Evolutionary conservation across 2,329 filamentous ascomycete genomes (phyloP), one percentile per base, ranked within the genome.

Genomic region (Didymella exigua): DNA sequence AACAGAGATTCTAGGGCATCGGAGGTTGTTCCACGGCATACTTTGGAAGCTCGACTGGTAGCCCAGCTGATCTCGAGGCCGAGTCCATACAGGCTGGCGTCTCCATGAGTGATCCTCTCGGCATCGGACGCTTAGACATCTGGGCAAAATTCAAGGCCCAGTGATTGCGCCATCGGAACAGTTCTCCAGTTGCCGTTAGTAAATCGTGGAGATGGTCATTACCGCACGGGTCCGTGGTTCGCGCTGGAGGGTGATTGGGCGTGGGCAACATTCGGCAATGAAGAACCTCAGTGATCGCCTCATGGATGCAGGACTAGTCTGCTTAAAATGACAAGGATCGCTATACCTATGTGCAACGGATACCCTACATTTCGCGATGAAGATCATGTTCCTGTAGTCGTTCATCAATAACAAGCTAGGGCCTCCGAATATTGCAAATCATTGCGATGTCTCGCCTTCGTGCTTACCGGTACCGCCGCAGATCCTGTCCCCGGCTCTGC

Each of bases 301-400:
- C 27, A 44, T 33, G 42, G 49, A 29, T 48, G 31, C 38, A 33
- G 40, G 27, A 29, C 46, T 29, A 44, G 52, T 13, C 26, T 14
- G 27, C 29, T 24, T 27, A 10, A n/a, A n/a, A 21, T 9, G 26
- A 27, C 38, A 48, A 24, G 38, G 36, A 21, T 47, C 8, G 34
- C 48, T 37, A 18, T 26, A n/a, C n/a, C n/a, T n/a, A 24, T 21
- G 46, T 42, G 29, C 21, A 43, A 43, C 23, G 37, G 38, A 18
- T 31, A 41, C 37, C 14, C 36, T 33, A n/a, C 5, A 26, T n/a
- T 14, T 27, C 16, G 19, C 13, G 16, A 21, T 31, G 14, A 13
- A 50, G 23, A 31, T 41, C 36, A 18, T 23, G 18, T 30, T 43
- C 29, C n/a, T 24, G 16, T 34, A 8, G 30, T 36, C 36, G 23